Conservation (phyloP, 208 protist genomes). For the Leishmania mexicana region DNA sequence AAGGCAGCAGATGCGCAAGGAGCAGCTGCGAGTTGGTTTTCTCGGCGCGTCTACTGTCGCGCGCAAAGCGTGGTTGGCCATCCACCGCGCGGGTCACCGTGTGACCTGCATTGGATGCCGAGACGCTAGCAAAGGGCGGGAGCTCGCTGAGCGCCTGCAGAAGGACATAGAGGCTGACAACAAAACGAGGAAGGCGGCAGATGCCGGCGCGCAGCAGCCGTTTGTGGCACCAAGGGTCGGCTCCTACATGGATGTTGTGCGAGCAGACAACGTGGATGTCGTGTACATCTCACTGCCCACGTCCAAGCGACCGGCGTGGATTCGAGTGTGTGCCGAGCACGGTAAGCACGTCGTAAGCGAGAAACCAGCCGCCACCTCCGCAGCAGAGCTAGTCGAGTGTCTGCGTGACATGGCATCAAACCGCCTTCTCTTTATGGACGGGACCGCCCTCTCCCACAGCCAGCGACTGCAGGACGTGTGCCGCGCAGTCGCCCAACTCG, state of each 20-base stretch:
- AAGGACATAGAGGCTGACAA: constrained; percentile 16
- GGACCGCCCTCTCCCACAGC: constrained; percentile 67
- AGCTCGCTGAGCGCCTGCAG: constrained; percentile 28
- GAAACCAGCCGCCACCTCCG: constrained; percentile 53
- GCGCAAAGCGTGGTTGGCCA: constrained; percentile 41
- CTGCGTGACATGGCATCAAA: constrained; percentile 42
- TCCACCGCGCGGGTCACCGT: constrained; percentile 44
- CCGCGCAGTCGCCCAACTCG: constrained; percentile 34
- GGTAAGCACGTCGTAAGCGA: constrained; percentile 79
- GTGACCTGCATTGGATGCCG: constrained; percentile 53
- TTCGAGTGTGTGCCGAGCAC: constrained; percentile 49
- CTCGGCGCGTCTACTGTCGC: constrained; percentile 48
- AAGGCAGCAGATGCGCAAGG: constrained; percentile 19
- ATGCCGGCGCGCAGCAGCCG: constrained; percentile 2
- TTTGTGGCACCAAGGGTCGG: constrained; percentile 33
- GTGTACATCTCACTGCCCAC: constrained; percentile 77
- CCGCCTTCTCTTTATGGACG: constrained; percentile 71
- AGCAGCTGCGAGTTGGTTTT: constrained; percentile 50
- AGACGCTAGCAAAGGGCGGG: constrained; percentile 29
- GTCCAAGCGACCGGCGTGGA: constrained; percentile 48
- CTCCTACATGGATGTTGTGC: constrained; percentile 62
- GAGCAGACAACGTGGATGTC: constrained; percentile 52
- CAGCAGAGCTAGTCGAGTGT: constrained; percentile 48
- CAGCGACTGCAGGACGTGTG: constrained; percentile 52
- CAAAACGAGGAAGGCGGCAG: constrained; percentile 2